Evolutionary conservation across 192 early-diverging fungal species (phyloP).

Genomic region (Coemansia sp.): DNA sequence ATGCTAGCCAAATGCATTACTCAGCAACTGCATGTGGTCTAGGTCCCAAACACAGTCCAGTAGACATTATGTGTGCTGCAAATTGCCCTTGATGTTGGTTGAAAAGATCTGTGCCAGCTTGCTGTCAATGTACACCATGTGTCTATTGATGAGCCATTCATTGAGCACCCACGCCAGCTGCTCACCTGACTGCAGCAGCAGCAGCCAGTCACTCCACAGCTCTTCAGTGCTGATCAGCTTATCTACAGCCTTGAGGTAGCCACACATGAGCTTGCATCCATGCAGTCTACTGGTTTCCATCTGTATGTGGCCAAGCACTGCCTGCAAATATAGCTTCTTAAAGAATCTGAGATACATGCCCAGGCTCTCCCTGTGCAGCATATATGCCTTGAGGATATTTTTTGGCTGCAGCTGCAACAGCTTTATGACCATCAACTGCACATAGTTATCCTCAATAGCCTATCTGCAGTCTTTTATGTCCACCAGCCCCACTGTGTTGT

Average conservation of each 20-base stretch:
- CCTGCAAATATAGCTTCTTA: background rate
- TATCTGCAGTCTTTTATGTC: background rate
- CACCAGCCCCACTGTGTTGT: background rate
- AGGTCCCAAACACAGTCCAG: background rate
- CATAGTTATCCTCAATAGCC: background rate
- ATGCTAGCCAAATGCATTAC: background rate
- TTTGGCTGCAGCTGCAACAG: background rate
- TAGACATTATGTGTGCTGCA: background rate
- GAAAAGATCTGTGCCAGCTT: background rate
- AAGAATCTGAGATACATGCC: constrained; percentile 1
- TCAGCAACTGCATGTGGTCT: background rate
- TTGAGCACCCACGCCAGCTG: background rate
- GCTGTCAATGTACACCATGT: background rate
- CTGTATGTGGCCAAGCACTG: background rate
- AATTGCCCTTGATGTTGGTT: background rate
- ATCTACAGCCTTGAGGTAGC: background rate
- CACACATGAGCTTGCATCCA: background rate
- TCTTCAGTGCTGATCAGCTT: background rate
- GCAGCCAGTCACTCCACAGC: background rate
- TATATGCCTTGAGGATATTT: background rate
- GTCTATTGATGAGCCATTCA: background rate
- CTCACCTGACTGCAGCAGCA: background rate
- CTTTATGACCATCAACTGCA: background rate
- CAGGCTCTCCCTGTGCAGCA: background rate
- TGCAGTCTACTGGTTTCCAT: background rate